Conservation (phyloP, 805 yeast species). For the Blastobotrys parvus region DNA sequence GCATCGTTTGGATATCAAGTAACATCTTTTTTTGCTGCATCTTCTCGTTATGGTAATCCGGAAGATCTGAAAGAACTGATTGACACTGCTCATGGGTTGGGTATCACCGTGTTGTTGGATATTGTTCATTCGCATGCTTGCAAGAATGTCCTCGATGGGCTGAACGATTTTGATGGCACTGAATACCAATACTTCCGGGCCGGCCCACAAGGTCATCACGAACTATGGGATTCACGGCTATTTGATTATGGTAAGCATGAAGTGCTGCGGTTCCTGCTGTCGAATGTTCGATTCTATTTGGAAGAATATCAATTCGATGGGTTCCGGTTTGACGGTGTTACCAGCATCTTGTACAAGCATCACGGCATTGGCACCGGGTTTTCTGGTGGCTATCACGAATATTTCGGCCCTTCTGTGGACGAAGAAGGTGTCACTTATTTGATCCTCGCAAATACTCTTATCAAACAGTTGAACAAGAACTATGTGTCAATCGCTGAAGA, state of each 20-base stretch:
- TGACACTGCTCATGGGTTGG: constrained; percentile 85
- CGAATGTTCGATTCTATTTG: constrained; percentile 75
- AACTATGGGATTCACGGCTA: constrained; percentile 92
- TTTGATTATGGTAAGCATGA: constrained; percentile 90
- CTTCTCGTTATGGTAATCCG: constrained; percentile 91
- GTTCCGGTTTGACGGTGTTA: constrained; percentile 93
- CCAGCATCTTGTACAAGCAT: constrained; percentile 83
- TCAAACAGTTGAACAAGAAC: constrained; percentile 44
- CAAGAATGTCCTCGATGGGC: constrained; percentile 87
- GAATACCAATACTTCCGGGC: constrained; percentile 92
- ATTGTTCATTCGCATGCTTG: constrained; percentile 96
- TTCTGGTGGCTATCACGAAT: constrained; percentile 88
- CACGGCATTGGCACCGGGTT: constrained; percentile 88
- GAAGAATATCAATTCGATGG: constrained; percentile 89
- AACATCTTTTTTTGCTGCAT: constrained; percentile 81
- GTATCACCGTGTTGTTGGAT: constrained; percentile 78
- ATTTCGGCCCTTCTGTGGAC: constrained; percentile 74
- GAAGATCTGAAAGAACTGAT: constrained; percentile 86
- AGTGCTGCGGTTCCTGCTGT: constrained; percentile 74
- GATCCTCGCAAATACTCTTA: constrained; percentile 82
- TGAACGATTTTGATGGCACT: constrained; percentile 89
- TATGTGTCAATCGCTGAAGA: constrained; percentile 89
- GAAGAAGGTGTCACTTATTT: constrained; percentile 78
- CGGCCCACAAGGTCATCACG: constrained; percentile 83
- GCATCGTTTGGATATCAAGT: constrained; percentile 98